phyloP scores from a whole-genome alignment of 2,329 filamentous ascomycete genomes.

The Cryphonectria japonica region DNA sequence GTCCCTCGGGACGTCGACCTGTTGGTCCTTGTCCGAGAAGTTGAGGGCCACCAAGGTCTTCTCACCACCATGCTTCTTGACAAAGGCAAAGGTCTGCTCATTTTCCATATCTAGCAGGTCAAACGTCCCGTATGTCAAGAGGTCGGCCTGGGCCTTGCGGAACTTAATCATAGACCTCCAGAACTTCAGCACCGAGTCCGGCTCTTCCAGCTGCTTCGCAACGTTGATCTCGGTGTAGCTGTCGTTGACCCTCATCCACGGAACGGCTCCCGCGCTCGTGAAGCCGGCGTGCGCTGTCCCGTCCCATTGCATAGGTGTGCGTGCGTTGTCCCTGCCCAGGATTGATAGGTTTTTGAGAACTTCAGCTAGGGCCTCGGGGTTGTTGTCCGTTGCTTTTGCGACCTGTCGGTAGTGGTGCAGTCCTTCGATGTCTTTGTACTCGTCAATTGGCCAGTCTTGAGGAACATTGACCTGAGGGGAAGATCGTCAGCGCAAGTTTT shows the following conservation, averaged over 20 bases:
- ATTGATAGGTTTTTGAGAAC: slow-evolving; percentile 58
- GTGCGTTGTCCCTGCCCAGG: slow-evolving; percentile 66
- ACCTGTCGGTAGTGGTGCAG: slow-evolving; percentile 49
- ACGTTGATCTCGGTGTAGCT: slow-evolving; percentile 61
- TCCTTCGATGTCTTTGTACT: slow-evolving; percentile 54
- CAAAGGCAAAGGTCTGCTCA: slow-evolving; percentile 49
- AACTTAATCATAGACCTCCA: slow-evolving; percentile 61
- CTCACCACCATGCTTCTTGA: slow-evolving; percentile 40
- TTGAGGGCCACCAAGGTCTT: slow-evolving; percentile 45
- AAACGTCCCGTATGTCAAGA: slow-evolving; percentile 66
- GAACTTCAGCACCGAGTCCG: slow-evolving; percentile 59
- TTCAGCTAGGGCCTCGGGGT: slow-evolving; percentile 46
- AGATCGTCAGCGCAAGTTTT: slow-evolving; percentile 20
- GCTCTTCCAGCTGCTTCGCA: slow-evolving; percentile 48
- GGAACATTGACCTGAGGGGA: slow-evolving; percentile 48
- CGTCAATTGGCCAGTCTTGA: slow-evolving; percentile 49
- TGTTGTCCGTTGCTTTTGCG: slow-evolving; percentile 33
- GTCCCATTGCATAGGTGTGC: slow-evolving; percentile 72
- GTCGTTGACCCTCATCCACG: slow-evolving; percentile 68
- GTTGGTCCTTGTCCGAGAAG: slow-evolving; percentile 46
- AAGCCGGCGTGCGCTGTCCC: slow-evolving; percentile 62
- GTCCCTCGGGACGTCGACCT: slow-evolving; percentile 34
- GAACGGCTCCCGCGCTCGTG: slow-evolving; percentile 48
- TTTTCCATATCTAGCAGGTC: slow-evolving; percentile 53
- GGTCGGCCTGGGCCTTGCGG: slow-evolving; percentile 58